Base-by-base conservation (phyloP, 1,284 basidiomycete genomes). In the Ceratobasidium sp. region DNA sequence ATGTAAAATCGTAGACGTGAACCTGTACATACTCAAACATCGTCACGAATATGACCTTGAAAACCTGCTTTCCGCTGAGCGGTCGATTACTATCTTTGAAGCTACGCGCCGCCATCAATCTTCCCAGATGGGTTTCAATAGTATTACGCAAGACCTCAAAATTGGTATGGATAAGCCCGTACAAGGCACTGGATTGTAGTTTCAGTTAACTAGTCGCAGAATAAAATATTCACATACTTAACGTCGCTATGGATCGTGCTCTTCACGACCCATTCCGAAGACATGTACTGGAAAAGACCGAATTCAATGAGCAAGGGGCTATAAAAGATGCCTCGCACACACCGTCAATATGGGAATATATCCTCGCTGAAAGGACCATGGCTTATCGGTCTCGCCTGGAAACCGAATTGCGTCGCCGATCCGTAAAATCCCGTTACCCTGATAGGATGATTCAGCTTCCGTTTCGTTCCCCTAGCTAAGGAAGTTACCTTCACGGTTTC, bases 201-300 rank as follows among this genome's bases (percentile, higher is more conserved):
- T 61, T 52, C 9, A 61, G 69, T 52, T 21, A 21, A 13, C 7
- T 9, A 4, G 21, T 4, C 54, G 5, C 32, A 28, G 0, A 26
- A 23, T 14, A 41, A n/a, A 30, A 21, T 14, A n/a, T n/a, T 70
- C 54, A 67, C 82, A 66, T 78, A 90, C 88, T 91, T 91, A 41
- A 87, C 84, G 52, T 84, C 80, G 49, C 85, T 84, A 28, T 82
- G 82, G 44, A 89, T 76, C 0, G 87, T 88, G 50, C 85, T 89
- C 78, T 88, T 89, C 30, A 90, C 77, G 1, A 92, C 85, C 55
- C 87, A 84, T 50, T 89, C 86, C 1, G 89, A 91, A 0, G 89
- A 85, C 32, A 89, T 79, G 76, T 89, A 90, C 88, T 91, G 64
- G 0, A 63, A 63, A 38, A 3, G 23, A 47, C 47, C 52, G 26